Percentiles rank a stretch among this genome's conserved stretches.
These are phyloP conservation scores for Phyllachora maydis DNA, from an alignment of 2,329 filamentous ascomycete genomes.

Conservation along the genomic window DNA sequence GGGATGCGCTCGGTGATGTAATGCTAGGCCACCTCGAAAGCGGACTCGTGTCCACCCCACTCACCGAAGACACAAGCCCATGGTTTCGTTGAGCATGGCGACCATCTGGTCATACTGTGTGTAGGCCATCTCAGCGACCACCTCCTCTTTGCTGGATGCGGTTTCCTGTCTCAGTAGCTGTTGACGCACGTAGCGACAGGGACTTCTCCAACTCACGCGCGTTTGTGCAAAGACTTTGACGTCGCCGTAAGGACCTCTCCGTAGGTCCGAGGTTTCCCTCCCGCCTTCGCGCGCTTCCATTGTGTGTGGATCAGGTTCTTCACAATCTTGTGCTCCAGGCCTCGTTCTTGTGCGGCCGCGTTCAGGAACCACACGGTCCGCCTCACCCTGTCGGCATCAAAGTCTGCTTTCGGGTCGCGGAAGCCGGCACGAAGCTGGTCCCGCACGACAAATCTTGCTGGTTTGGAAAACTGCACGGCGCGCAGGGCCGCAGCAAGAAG, in stretches of 20 bases:
- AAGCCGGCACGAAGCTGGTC: conserved; percentile 40
- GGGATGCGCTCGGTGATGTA: too few species aligned
- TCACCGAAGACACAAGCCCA: conserved; percentile 43
- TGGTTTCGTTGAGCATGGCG: conserved; percentile 52
- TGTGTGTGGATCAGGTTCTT: conserved; percentile 41
- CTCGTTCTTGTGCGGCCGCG: conserved; percentile 38
- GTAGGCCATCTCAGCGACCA: conserved; percentile 16
- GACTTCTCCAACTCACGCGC: conserved; percentile 3
- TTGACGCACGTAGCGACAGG: conserved; percentile 3
- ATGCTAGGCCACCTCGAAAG: too few species aligned
- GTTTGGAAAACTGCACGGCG: conserved; percentile 51
- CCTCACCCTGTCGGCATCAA: conserved; percentile 29
- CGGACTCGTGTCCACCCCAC: too few species aligned
- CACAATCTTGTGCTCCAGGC: conserved; percentile 51
- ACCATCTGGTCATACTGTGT: conserved; percentile 49
- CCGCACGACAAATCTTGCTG: conserved; percentile 40
- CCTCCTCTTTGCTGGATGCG: too few species aligned
- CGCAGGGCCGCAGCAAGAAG: conserved; percentile 46
- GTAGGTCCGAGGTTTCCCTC: too few species aligned
- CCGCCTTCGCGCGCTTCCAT: conserved; percentile 19
- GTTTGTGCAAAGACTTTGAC: conserved; percentile 3
- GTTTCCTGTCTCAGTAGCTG: conserved; percentile 5
- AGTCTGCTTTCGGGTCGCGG: conserved; percentile 20
- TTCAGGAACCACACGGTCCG: conserved; percentile 53
- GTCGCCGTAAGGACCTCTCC: too few species aligned